Percentiles rank a stretch among this genome's conserved stretches.
Conservation (phyloP, 2,329 filamentous ascomycete genomes). For the Parasarocladium wereldwijsianum region DNA sequence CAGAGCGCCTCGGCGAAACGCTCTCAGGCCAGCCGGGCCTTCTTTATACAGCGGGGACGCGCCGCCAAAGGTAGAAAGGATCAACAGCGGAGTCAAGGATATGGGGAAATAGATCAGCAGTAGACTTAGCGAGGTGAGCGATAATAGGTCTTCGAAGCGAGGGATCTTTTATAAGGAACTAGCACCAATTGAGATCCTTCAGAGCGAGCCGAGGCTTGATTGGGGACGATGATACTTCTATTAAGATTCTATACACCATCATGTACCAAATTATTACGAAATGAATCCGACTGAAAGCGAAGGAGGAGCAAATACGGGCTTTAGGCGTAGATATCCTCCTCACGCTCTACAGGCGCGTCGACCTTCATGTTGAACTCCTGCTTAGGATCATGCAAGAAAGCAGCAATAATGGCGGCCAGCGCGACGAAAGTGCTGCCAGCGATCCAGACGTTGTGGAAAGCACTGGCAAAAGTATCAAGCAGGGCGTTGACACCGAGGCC, state of each 20-base stretch:
- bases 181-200: background rate
- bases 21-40: too few relatives aligned
- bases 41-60: too few relatives aligned
- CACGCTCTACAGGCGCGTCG: slow-evolving; percentile 17
- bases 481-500: slow-evolving; percentile 11
- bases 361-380: slow-evolving; percentile 21
- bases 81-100: too few relatives aligned
- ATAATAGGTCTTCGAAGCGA: too few relatives aligned
- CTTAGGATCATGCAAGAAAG: slow-evolving; percentile 14
- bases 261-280: background rate
- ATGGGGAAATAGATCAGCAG: too few relatives aligned
- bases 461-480: slow-evolving; percentile 13
- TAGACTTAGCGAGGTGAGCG: too few relatives aligned
- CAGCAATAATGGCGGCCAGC: background rate
- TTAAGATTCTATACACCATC: background rate
- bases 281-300: background rate
- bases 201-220: background rate
- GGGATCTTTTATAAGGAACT: too few relatives aligned
- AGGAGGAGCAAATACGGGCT: too few relatives aligned
- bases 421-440: slow-evolving; percentile 7
- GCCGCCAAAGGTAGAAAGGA: too few relatives aligned
- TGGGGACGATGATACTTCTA: background rate
- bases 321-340: background rate
- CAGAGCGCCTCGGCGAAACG: too few relatives aligned
- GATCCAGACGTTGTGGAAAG: slow-evolving; percentile 19